Evolutionary conservation across 2,329 filamentous ascomycete genomes (phyloP), one percentile per base, ranked within the genome.

Genomic region (Cladophialophora immunda): DNA sequence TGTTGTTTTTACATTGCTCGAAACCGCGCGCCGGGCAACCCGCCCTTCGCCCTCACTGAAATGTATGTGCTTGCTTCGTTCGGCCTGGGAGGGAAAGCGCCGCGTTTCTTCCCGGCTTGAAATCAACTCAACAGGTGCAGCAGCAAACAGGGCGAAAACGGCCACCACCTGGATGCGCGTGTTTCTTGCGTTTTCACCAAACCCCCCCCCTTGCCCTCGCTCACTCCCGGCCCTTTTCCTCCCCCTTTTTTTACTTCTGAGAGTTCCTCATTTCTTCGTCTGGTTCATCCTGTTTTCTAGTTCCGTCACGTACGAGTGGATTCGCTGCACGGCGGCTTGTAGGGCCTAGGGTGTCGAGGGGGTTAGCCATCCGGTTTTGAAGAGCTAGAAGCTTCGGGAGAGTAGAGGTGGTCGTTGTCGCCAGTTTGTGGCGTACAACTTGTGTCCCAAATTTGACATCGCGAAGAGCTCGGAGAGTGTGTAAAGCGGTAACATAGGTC

Each of bases 261-360:
- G 34, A 17, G 19, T 50, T 22, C 30, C 32, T 62, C 55, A 71
- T 66, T 71, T 71, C 56, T 69, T 66, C 38, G 61, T 66, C 41
- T 85, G 83, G 72, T 90, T 88, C 73, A 94, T 85, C 82, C 91
- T 93, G 75, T 92, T 87, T 82, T 98, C 94, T 71, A 98, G 82
- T 59, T 87, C 87, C 77, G 89, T 87, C 71, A 97, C 89, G 78
- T 97, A 96, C 70, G 87, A 87, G 81, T 93, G 93, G 78, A 97
- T 87, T 77, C 92, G 88, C 79, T 94, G 90, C 65, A 97, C 94
- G 57, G 93, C 92, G 58, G 89, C 86, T 86, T 97, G 94, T 57
- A 98, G 86, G 71, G 92, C 90, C 94, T 97, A 72, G 72, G 55
- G 54, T n/a, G n/a, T 58, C 68, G 30, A 15, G 22, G 56, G 41